phyloP scores from a whole-genome alignment of 495 filamentous ascomycete species.

The Aspergillus hancockii region DNA sequence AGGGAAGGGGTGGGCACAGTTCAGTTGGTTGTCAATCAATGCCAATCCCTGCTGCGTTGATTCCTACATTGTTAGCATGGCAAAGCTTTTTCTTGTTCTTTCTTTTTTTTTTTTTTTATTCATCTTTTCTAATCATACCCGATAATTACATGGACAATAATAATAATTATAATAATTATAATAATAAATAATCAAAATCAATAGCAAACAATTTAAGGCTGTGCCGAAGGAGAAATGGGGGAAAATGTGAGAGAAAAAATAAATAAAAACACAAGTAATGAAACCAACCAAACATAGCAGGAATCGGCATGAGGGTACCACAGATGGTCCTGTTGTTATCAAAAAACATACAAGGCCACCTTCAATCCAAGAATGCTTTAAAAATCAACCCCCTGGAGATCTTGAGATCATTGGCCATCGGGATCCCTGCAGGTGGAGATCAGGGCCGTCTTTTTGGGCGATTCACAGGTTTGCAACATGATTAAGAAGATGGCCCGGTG shows the following conservation, averaged over 20 bases:
- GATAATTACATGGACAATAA: not conserved
- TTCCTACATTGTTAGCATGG: not conserved
- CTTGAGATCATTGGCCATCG: not conserved
- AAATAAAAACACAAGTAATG: not conserved
- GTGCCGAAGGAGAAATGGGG: not conserved
- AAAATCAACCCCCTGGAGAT: not conserved
- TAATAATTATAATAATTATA: not conserved
- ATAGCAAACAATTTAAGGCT: not conserved
- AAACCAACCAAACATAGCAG: slow-evolving; percentile 3
- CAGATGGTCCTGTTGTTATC: slow-evolving; percentile 6
- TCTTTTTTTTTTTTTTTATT: slow-evolving; percentile 6
- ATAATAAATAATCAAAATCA: slow-evolving; percentile 2
- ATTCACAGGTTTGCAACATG: not conserved
- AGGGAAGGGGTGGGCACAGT: not conserved
- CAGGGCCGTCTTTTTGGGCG: not conserved
- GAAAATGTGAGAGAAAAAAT: not conserved
- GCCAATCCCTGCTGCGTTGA: slow-evolving; percentile 7
- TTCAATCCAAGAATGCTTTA: slow-evolving; percentile 7
- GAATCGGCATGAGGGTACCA: slow-evolving; percentile 4
- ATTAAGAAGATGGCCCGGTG: not conserved
- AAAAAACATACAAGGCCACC: not conserved
- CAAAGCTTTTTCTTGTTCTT: slow-evolving; percentile 6
- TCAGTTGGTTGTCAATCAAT: slow-evolving; percentile 2
- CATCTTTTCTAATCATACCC: not conserved
- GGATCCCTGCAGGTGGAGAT: slow-evolving; percentile 4